Percentiles rank a stretch among this genome's conserved stretches.
Conservation (phyloP, 2,329 filamentous ascomycete species). For the Diaporthe sp. region DNA sequence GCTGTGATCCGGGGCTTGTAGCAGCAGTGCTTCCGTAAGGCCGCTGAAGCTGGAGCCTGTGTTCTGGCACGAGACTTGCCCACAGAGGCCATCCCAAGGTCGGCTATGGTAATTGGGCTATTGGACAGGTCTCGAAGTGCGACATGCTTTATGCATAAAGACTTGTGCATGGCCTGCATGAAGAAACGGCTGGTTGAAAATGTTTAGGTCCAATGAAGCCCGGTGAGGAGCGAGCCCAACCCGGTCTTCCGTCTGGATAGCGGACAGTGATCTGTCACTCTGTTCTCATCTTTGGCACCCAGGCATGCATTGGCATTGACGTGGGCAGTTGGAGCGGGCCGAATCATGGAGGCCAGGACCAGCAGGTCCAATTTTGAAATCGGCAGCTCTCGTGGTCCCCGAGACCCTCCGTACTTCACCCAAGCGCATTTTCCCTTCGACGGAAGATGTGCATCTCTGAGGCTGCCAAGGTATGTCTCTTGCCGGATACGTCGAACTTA, state of each 20-base stretch:
- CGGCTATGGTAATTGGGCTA: neutral
- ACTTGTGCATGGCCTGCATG: neutral
- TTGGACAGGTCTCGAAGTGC: neutral
- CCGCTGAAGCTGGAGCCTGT: neutral
- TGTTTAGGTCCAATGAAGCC: neutral
- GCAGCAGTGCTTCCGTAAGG: neutral
- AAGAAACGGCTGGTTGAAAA: neutral
- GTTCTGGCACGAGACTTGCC: neutral
- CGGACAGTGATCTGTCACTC: neutral
- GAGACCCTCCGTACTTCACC: neutral
- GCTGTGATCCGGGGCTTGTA: constrained; percentile 12
- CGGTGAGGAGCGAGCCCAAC: neutral
- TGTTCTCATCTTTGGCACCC: neutral
- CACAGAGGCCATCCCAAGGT: neutral
- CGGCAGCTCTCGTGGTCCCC: neutral
- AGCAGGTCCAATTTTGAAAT: neutral
- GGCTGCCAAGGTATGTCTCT: neutral
- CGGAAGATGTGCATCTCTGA: neutral
- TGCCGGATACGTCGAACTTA: neutral
- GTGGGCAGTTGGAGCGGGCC: neutral
- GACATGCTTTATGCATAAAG: neutral
- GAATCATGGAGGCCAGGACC: neutral
- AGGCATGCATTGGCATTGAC: neutral
- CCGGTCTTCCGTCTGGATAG: neutral
- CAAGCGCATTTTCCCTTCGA: neutral